Evolutionary conservation across 805 yeast species (phyloP).

Genomic region (Pichia ethanolica): DNA sequence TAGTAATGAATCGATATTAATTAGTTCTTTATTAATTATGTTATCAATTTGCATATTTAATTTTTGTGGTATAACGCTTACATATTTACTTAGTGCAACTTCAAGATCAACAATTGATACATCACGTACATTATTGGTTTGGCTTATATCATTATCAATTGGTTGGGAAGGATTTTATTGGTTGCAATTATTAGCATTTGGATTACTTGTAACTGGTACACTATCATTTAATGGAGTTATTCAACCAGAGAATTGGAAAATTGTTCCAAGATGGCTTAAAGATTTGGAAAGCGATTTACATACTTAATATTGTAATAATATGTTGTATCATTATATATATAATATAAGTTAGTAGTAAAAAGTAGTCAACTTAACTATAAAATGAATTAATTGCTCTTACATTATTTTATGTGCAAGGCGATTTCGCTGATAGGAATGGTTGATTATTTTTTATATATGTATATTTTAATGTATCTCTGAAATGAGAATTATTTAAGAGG

Average conservation of each 20-base stretch:
- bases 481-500: too few species aligned
- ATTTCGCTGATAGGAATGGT: too few species aligned
- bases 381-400: too few species aligned
- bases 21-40: constrained; percentile 59
- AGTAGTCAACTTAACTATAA: too few species aligned
- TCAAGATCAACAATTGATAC: constrained; percentile 75
- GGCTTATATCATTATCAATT: constrained; percentile 59
- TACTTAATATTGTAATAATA: too few species aligned
- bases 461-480: too few species aligned
- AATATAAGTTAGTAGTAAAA: too few species aligned
- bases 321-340: too few species aligned
- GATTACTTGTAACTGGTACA: constrained; percentile 60
- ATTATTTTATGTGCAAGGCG: too few species aligned
- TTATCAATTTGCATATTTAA: constrained; percentile 65
- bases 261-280: constrained; percentile 42
- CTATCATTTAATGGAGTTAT: constrained; percentile 66
- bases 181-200: constrained; percentile 62
- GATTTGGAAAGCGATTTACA: constrained; percentile 13
- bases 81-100: constrained; percentile 62
- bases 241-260: constrained; percentile 39
- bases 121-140: constrained; percentile 65
- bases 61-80: constrained; percentile 63
- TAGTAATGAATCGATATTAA: constrained; percentile 34
- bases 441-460: too few species aligned
- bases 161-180: constrained; percentile 70